A percentile compares a stretch with the other conserved stretches of the same genome.
Evolutionary conservation across 257 asterid genomes (phyloP).

Genomic region (Gentiana macrophylla): DNA sequence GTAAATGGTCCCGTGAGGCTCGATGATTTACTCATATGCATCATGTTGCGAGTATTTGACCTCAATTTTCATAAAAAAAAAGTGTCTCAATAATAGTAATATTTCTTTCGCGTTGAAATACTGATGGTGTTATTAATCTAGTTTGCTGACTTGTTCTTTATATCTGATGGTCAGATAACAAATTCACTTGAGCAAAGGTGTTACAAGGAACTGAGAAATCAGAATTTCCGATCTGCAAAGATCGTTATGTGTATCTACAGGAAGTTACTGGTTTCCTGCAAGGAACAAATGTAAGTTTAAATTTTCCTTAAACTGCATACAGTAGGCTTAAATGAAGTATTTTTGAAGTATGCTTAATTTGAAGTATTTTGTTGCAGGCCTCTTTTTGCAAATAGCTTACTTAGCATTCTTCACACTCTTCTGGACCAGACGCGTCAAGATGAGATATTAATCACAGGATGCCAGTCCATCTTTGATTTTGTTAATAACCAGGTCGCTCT

Average conservation of each 20-base stretch:
- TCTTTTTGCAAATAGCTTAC: slow-evolving; percentile 69
- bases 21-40: no score
- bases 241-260: slow-evolving; percentile 69
- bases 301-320: not conserved
- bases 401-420: slow-evolving; percentile 54
- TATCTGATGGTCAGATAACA: slow-evolving; percentile 46
- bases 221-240: slow-evolving; percentile 57
- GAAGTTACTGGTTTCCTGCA: slow-evolving; percentile 69
- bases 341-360: no score
- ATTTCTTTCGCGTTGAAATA: not conserved
- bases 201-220: slow-evolving; percentile 77
- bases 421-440: slow-evolving; percentile 76
- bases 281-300: slow-evolving; percentile 70
- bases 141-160: no score
- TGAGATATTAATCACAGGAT: slow-evolving; percentile 65
- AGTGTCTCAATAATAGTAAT: not conserved
- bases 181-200: slow-evolving; percentile 79
- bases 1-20: no score
- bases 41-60: not conserved
- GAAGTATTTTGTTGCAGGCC: slow-evolving; percentile 43
- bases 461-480: slow-evolving; percentile 80
- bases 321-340: no score
- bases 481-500: slow-evolving; percentile 77
- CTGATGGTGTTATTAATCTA: no score
- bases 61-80: not conserved